Conservation (phyloP, 2,329 filamentous ascomycete genomes). For the Magnaporthiopsis poae region DNA sequence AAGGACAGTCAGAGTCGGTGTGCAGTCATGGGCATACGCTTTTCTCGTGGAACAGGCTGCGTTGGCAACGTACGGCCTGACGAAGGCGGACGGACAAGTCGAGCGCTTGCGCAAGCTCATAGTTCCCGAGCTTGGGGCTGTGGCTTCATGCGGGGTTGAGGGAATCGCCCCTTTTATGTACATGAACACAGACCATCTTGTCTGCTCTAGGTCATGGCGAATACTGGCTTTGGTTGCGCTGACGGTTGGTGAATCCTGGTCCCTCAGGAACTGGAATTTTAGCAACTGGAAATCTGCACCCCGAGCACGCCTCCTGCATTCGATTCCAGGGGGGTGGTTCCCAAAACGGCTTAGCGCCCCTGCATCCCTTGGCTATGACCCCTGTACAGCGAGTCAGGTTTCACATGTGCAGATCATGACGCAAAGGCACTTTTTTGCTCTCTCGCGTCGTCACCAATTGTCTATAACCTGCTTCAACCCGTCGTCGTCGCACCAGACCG, state of each 20-base stretch:
- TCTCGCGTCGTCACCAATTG: background rate
- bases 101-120: no score
- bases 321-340: background rate
- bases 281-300: no score
- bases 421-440: background rate
- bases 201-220: background rate
- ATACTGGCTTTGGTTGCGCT: background rate
- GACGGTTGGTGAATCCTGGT: background rate
- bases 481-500: background rate
- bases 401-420: background rate
- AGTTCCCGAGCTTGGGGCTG: no score
- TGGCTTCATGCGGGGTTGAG: background rate
- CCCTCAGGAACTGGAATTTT: background rate
- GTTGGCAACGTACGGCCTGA: no score
- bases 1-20: no score
- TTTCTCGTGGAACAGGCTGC: no score
- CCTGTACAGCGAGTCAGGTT: background rate
- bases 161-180: background rate
- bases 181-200: background rate
- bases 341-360: background rate
- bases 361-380: background rate
- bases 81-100: no score
- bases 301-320: background rate
- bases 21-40: no score
- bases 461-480: background rate